Evolutionary conservation across 768 basidiomycete species (phyloP).

Genomic region (Leucosporidium yakuticum): DNA sequence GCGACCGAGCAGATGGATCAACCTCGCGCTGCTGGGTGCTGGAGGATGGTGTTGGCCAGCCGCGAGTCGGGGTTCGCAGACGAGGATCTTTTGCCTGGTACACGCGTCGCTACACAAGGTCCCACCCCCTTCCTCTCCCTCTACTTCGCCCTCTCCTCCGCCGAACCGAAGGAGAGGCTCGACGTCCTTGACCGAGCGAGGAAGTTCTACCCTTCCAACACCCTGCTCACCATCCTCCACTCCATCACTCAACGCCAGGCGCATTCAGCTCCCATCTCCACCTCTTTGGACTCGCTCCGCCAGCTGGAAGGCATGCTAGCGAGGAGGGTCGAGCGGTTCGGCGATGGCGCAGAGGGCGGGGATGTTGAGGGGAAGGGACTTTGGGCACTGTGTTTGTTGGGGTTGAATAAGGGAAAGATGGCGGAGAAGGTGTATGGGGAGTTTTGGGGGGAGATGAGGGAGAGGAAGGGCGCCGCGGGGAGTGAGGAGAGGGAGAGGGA

Average conservation of each 20-base stretch:
- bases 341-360: neutral
- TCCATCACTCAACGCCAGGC: neutral
- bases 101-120: constrained; percentile 9
- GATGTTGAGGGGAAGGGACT: constrained; percentile 5
- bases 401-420: neutral
- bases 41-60: neutral
- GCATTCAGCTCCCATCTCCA: neutral
- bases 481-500: neutral
- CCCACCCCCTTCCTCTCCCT: constrained; percentile 9
- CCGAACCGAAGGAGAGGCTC: neutral
- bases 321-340: neutral
- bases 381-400: constrained; percentile 1
- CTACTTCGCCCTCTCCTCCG: constrained; percentile 7
- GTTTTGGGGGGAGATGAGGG: constrained; percentile 11
- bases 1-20: constrained; percentile 22
- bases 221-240: constrained; percentile 14
- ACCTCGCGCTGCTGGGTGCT: neutral
- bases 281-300: neutral
- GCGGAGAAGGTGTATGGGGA: neutral
- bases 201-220: constrained; percentile 9
- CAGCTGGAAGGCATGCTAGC: neutral
- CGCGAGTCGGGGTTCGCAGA: constrained; percentile 12
- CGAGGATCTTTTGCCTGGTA: neutral
- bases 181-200: constrained; percentile 9
- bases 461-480: neutral